A percentile compares a stretch with the other conserved stretches of the same genome.
phyloP scores from a whole-genome alignment of 1,139 yeast species.

The Protomyces inundatus region DNA sequence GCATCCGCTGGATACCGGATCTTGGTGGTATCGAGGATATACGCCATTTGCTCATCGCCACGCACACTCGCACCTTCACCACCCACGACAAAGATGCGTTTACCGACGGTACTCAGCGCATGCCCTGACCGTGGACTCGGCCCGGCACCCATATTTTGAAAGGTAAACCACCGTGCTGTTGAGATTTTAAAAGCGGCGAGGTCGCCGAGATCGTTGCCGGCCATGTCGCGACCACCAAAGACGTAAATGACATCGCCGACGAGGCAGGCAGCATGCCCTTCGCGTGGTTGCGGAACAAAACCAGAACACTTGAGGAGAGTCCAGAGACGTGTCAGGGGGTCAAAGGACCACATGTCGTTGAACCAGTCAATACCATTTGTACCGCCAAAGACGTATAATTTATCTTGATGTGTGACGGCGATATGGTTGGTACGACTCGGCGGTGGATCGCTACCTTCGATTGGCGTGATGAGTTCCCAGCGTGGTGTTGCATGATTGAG shows the following conservation, averaged over 20 bases:
- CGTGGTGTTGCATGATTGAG: slow-evolving; percentile 59
- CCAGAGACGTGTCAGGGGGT: slow-evolving; percentile 68
- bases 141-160: slow-evolving; percentile 51
- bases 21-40: slow-evolving; percentile 41
- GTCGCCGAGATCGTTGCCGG: slow-evolving; percentile 64
- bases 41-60: slow-evolving; percentile 39
- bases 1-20: slow-evolving; percentile 33
- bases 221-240: slow-evolving; percentile 82
- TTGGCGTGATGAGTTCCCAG: slow-evolving; percentile 71
- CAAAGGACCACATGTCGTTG: slow-evolving; percentile 78
- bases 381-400: slow-evolving; percentile 86
- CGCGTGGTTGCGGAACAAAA: slow-evolving; percentile 73
- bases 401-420: slow-evolving; percentile 72
- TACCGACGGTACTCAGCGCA: slow-evolving; percentile 68
- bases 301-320: slow-evolving; percentile 48
- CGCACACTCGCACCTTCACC: slow-evolving; percentile 45
- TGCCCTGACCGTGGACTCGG: slow-evolving; percentile 96
- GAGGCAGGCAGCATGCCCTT: slow-evolving; percentile 83
- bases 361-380: slow-evolving; percentile 71
- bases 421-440: slow-evolving; percentile 92
- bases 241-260: slow-evolving; percentile 76
- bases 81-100: slow-evolving; percentile 80
- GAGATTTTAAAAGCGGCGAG: slow-evolving; percentile 73
- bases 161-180: slow-evolving; percentile 66
- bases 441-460: slow-evolving; percentile 51